These are phyloP conservation scores for Phaeosphaeria sp. DNA, from an alignment of 2,329 filamentous ascomycete species.

Conservation along the genomic window DNA sequence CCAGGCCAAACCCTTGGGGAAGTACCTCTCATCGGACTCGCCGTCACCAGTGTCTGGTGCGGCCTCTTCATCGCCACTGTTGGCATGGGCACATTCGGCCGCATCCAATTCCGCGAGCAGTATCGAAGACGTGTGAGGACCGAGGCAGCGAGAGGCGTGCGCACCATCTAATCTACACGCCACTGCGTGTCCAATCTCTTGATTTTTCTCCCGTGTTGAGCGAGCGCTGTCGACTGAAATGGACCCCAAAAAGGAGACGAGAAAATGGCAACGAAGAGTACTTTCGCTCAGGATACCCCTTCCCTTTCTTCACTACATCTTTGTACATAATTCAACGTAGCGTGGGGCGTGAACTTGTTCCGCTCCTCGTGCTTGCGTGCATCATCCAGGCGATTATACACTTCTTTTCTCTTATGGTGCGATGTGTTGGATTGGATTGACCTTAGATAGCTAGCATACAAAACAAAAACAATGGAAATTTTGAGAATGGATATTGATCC, in stretches of 20 bases:
- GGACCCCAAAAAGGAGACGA: too few species aligned
- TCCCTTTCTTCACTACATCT: slow-evolving; percentile 15
- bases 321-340: slow-evolving; percentile 29
- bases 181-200: background rate
- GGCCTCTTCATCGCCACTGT: slow-evolving; percentile 60
- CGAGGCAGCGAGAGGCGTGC: slow-evolving; percentile 41
- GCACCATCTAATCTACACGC: slow-evolving; percentile 42
- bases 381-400: slow-evolving; percentile 17
- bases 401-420: slow-evolving; percentile 1
- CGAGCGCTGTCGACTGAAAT: background rate
- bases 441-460: background rate
- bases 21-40: slow-evolving; percentile 73
- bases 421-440: background rate
- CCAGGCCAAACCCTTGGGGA: slow-evolving; percentile 69
- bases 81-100: slow-evolving; percentile 70
- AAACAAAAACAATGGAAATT: background rate
- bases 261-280: slow-evolving; percentile 18
- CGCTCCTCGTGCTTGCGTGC: background rate
- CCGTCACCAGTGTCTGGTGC: slow-evolving; percentile 70
- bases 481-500: background rate
- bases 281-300: slow-evolving; percentile 22
- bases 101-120: slow-evolving; percentile 70
- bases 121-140: slow-evolving; percentile 63
- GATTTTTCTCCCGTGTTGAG: background rate
- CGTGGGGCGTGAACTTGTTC: slow-evolving; percentile 3